Conservation (phyloP, 495 filamentous ascomycete species). For the Glonium stellatum region DNA sequence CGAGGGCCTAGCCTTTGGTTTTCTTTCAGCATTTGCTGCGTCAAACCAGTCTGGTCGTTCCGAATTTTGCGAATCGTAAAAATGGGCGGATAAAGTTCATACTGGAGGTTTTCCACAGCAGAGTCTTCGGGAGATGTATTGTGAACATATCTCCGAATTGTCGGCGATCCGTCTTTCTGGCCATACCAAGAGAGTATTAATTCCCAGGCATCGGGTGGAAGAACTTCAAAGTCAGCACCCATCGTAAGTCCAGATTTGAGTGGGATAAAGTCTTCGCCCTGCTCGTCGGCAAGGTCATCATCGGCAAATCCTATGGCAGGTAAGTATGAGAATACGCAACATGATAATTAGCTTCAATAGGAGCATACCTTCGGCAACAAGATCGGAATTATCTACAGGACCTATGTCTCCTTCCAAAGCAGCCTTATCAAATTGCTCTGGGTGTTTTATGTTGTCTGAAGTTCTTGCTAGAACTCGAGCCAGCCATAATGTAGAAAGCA, state of each 20-base stretch:
- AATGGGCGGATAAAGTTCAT: conserved; percentile 77
- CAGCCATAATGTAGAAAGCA: conserved; percentile 77
- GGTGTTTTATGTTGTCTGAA: conserved; percentile 43
- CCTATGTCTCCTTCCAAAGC: conserved; percentile 59
- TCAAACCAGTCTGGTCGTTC: conserved; percentile 48
- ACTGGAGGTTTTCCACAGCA: conserved; percentile 57
- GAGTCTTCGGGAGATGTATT: conserved; percentile 53
- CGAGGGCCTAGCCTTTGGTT: conserved; percentile 44
- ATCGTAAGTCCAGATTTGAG: conserved; percentile 63
- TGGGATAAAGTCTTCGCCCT: conserved; percentile 60
- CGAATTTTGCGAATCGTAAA: conserved; percentile 79
- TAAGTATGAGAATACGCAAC: conserved; percentile 1
- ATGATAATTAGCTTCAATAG: background rate
- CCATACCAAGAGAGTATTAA: conserved; percentile 77
- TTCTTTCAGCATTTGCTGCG: conserved; percentile 52
- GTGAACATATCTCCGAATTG: conserved; percentile 70
- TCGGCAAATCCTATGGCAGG: conserved; percentile 12
- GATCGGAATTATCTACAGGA: conserved; percentile 75
- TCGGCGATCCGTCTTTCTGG: conserved; percentile 57
- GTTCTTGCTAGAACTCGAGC: conserved; percentile 63
- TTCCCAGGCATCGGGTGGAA: conserved; percentile 76
- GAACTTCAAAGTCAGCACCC: conserved; percentile 63
- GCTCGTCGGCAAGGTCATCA: conserved; percentile 44
- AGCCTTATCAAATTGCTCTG: conserved; percentile 51
- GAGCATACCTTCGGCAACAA: conserved; percentile 29